Evolutionary conservation across 2,329 filamentous ascomycete genomes (phyloP).

Genomic region (Trichoderma lentiforme): DNA sequence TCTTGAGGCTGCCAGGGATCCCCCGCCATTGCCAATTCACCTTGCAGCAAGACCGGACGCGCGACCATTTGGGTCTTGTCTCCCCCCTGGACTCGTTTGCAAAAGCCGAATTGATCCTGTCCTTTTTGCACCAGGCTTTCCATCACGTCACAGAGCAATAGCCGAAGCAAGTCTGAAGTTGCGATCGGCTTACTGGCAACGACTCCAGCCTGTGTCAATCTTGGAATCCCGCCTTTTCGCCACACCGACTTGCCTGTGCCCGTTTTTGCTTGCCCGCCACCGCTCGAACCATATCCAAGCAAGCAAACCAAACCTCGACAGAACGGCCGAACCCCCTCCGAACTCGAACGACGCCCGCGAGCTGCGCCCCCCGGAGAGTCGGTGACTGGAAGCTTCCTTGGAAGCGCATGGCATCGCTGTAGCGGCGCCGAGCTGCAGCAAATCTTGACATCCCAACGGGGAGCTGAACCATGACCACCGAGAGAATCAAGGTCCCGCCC

Average conservation of each 20-base stretch:
- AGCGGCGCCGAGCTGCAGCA: constrained; percentile 20
- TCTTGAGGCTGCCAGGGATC: constrained; percentile 6
- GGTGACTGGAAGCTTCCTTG: constrained; percentile 3
- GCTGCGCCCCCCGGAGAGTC: background rate
- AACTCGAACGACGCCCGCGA: background rate
- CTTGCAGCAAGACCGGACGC: constrained; percentile 20
- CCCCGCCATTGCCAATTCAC: constrained; percentile 26
- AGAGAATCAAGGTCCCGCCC: constrained; percentile 26
- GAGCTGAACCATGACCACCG: constrained; percentile 29
- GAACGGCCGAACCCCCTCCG: background rate
- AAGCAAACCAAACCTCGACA: background rate
- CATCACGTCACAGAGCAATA: background rate
- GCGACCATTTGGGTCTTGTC: background rate
- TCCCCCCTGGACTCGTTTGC: background rate
- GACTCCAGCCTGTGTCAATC: constrained; percentile 5
- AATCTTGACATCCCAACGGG: background rate
- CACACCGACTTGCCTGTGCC: constrained; percentile 3
- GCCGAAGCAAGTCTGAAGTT: background rate
- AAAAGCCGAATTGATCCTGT: background rate
- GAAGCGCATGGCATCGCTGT: constrained; percentile 26
- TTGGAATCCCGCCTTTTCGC: constrained; percentile 12
- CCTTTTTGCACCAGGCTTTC: constrained; percentile 7
- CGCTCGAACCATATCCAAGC: background rate
- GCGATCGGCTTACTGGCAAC: background rate
- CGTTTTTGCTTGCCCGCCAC: background rate